A percentile compares a stretch with the other conserved stretches of the same genome.
These are phyloP conservation scores for Lichtheimia hyalospora DNA, from an alignment of 371 early-diverging fungal species.

Conservation along the genomic window DNA sequence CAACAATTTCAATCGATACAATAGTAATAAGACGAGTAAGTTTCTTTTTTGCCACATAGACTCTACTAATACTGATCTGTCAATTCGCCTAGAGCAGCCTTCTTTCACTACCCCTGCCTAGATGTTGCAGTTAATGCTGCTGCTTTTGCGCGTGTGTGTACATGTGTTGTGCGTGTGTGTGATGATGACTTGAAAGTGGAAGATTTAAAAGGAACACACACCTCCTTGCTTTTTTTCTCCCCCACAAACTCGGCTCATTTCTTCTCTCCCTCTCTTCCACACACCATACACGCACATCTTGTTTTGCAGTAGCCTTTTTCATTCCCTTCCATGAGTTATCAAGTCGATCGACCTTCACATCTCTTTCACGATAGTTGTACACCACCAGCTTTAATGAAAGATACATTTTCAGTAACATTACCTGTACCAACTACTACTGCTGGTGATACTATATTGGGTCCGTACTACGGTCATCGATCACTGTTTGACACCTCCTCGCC, in stretches of 20 bases:
- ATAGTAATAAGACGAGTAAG: not conserved
- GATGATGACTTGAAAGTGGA: too few species aligned
- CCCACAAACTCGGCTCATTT: not conserved
- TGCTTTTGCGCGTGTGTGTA: conserved; percentile 2
- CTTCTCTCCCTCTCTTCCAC: not conserved
- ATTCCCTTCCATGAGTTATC: conserved; percentile 6
- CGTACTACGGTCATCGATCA: not conserved
- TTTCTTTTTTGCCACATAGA: too few species aligned
- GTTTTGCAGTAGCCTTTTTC: not conserved
- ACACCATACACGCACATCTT: not conserved
- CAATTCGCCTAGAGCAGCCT: not conserved
- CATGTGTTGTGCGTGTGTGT: not conserved
- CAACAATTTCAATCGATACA: too few species aligned
- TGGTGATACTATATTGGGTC: not conserved
- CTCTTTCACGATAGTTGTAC: not conserved
- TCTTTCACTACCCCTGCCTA: not conserved
- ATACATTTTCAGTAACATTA: not conserved
- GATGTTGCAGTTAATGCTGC: not conserved
- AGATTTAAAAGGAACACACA: too few species aligned
- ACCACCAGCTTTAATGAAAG: conserved; percentile 6
- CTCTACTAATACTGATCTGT: not conserved
- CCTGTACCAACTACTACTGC: not conserved
- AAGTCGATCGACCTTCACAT: conserved; percentile 10
- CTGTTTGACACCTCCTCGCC: not conserved
- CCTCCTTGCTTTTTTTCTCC: too few species aligned